These are phyloP conservation scores for Malus hybrid DNA, from an alignment of 331 rosid genomes.

Conservation along the genomic window DNA sequence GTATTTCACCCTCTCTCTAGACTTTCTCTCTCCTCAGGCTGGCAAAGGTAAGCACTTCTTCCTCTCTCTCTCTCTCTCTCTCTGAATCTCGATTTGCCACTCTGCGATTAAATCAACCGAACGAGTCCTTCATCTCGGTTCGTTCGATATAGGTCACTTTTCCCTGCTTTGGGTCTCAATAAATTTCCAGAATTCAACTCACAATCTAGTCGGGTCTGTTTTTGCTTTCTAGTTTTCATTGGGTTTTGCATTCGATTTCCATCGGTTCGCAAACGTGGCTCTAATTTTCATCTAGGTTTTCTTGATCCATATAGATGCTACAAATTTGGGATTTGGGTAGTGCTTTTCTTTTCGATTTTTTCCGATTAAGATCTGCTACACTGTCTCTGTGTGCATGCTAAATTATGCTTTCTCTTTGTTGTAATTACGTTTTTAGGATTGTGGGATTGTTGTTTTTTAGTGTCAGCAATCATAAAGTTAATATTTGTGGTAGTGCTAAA, in stretches of 20 bases:
- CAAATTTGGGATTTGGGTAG: not conserved
- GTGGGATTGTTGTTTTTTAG: not conserved
- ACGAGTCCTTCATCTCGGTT: not conserved
- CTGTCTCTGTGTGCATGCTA: not conserved
- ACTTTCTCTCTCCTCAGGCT: not conserved
- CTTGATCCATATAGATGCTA: not conserved
- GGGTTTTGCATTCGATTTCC: not conserved
- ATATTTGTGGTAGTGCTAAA: not conserved
- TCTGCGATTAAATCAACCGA: not conserved
- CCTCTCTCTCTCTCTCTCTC: not conserved
- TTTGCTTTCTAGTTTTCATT: not conserved
- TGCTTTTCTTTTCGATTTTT: not conserved
- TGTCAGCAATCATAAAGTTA: not conserved
- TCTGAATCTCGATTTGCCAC: not conserved
- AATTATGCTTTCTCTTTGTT: not conserved
- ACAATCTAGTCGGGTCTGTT: constrained; percentile 1
- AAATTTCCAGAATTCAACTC: not conserved
- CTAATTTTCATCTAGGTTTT: not conserved
- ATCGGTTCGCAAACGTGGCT: not conserved
- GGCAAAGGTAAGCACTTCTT: not conserved
- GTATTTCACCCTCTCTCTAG: not conserved
- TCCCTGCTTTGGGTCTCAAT: not conserved
- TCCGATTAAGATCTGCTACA: constrained; percentile 7
- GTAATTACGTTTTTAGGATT: not conserved
- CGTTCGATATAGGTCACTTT: not conserved